Base-by-base conservation (phyloP, 2,329 filamentous ascomycete genomes). In the Nothophoma quercina region DNA sequence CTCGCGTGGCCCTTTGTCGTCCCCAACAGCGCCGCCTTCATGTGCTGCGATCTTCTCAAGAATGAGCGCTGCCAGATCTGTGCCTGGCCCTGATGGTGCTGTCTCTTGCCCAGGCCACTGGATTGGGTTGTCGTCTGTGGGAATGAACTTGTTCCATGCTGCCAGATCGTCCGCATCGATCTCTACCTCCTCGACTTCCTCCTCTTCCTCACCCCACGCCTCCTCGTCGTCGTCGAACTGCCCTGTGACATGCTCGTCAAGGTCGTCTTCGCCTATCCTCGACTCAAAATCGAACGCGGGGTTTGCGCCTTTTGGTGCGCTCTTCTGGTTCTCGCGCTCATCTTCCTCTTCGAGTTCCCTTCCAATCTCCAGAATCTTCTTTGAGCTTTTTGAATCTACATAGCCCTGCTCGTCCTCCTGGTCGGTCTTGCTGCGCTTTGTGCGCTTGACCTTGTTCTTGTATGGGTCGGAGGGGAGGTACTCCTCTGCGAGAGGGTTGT, bases 401-500 rank as follows among this genome's bases (percentile, higher is more conserved):
- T 89, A 98, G 56, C 89, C 85, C 55, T 84, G 82, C 51, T 85
- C 83, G 8, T 82, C 81, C 25, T 82, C 80, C 26, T 86, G 83
- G 53, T 84, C 84, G 13, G 38, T 10, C 29, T 75, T 68, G 41
- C 72, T 71, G 47, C 80, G 83, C 74, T 86, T 89, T 60, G 79
- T 91, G 67, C 81, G 81, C 63, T 87, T 87, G 23, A 85, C 81
- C 65, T 81, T 93, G 87, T 72, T 86, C 86, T 78, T 93, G 85
- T 68, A 93, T 74, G 61, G 87, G 79, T 55, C 88, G 82, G 51
- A 87, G 83, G 62, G 91, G 81, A 64, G 88, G 77, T 70, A 98
- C 82, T 98, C 95, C 70, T 96, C 90, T 66, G 93, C 89, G 55
- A 99, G 88, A 32, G 93, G 93, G 64, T 96, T 96, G 78, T 97